Evolutionary conservation across 192 early-diverging fungal genomes (phyloP).

Genomic region (Coemansia sp.): DNA sequence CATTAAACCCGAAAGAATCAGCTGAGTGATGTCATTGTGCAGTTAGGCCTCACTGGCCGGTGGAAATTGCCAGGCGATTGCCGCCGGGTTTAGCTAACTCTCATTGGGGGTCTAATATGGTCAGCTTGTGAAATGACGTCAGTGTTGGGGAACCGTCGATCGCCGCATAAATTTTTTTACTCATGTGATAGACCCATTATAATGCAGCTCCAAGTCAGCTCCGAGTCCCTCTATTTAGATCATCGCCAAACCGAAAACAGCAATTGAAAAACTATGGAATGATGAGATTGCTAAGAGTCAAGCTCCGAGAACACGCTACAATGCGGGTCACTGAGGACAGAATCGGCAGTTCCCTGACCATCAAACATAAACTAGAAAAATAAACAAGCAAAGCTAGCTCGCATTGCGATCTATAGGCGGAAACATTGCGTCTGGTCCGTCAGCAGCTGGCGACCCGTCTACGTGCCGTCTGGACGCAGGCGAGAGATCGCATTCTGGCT

Average conservation of each 20-base stretch:
- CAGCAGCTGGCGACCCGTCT: constrained; percentile 4
- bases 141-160: background rate
- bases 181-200: background rate
- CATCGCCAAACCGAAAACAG: background rate
- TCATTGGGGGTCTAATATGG: background rate
- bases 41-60: background rate
- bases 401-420: constrained; percentile 30
- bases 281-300: constrained; percentile 44
- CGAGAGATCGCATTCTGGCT: background rate
- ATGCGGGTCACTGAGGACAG: constrained; percentile 15
- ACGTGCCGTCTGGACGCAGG: background rate
- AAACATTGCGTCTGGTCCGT: constrained; percentile 24
- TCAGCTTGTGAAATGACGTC: background rate
- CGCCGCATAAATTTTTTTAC: background rate
- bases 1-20: background rate
- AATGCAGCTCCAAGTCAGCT: background rate
- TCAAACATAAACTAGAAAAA: background rate
- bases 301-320: constrained; percentile 22
- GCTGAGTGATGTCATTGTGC: background rate
- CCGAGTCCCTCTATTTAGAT: constrained; percentile 1
- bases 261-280: constrained; percentile 9
- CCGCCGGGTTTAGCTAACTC: background rate
- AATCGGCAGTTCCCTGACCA: constrained; percentile 24
- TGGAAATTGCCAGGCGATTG: background rate
- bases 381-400: background rate